phyloP scores from a whole-genome alignment of 148 eudicot species.

The Camellia japonica region DNA sequence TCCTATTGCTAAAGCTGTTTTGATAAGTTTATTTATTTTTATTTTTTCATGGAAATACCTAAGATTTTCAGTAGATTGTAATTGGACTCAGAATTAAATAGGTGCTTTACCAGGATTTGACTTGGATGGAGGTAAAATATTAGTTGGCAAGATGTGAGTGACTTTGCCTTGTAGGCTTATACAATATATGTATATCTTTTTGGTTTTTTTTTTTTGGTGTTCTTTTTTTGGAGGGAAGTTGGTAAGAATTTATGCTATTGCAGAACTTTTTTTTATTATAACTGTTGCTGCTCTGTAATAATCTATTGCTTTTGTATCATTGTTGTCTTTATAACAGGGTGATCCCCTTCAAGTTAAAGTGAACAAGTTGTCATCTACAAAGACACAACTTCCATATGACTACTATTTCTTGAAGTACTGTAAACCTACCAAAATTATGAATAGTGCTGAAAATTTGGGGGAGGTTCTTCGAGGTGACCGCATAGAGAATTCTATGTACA shows the following conservation, averaged over 20 bases:
- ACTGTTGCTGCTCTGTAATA: not conserved
- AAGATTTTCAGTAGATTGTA: not conserved
- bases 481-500: constrained; percentile 43
- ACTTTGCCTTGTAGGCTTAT: not conserved
- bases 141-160: not conserved
- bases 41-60: not conserved
- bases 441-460: constrained; percentile 46
- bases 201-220: not conserved
- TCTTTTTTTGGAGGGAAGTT: not conserved
- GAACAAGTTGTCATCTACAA: constrained; percentile 46
- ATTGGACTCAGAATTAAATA: not conserved
- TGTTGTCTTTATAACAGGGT: constrained; percentile 27
- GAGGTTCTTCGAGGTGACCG: constrained; percentile 56
- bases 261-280: not conserved
- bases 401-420: constrained; percentile 42
- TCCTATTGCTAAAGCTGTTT: not conserved
- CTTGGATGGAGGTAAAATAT: not conserved
- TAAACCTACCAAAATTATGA: constrained; percentile 33
- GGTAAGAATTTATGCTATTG: not conserved
- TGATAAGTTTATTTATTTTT: not conserved
- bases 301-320: not conserved
- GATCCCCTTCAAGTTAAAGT: constrained; percentile 48
- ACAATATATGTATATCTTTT: not conserved
- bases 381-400: constrained; percentile 53
- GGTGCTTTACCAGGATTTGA: not conserved